Evolutionary conservation across 208 protist genomes (phyloP), one percentile per base, ranked within the genome.

Genomic region (Leishmania aethiopica): DNA sequence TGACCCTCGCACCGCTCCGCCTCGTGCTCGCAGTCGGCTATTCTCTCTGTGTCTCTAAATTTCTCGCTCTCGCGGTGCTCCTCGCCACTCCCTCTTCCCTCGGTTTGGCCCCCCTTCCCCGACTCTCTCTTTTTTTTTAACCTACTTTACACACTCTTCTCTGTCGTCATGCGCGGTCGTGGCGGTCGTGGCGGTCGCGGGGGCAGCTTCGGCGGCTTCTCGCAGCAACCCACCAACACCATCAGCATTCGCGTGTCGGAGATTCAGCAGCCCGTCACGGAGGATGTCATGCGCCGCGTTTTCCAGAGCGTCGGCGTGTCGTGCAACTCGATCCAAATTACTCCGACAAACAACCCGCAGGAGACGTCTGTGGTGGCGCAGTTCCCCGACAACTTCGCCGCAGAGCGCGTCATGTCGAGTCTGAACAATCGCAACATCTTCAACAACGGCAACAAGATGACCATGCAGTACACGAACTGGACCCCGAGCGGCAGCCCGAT

Each of bases 371-470:
- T 96, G 72, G 86, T 92, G 77, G 95, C 87, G 17, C 93, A 96
- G 82, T 96, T 98, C 66, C 78, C 83, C 32, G 89, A 94, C 83
- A 78, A 55, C 47, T 89, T 89, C 59, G 84, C 89, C 40, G 92
- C 95, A 22, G 88, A 95, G 80, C 87, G 87, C 55, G 93, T 91
- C 35, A 91, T 93, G 85, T 84, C 84, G 28, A 89, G 79, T 60
- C 87, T 96, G 28, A 96, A 96, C 85, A 91, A 93, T 84, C 93
- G 90, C 69, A 95, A 95, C 85, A 98, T 98, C 81, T 98, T 93
- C 86, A 94, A 95, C 80, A 92, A 96, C 86, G 89, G 91, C 37
- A 96, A 98, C 82, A 95, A 92, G 73, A 96, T 98, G 95, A 62
- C 80, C 22, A 96, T 98, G 78, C 85, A 57, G 75, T 98, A 93